These are phyloP conservation scores for Lepiota brunneoincarnata DNA, from an alignment of 768 basidiomycete genomes.

Conservation along the genomic window DNA sequence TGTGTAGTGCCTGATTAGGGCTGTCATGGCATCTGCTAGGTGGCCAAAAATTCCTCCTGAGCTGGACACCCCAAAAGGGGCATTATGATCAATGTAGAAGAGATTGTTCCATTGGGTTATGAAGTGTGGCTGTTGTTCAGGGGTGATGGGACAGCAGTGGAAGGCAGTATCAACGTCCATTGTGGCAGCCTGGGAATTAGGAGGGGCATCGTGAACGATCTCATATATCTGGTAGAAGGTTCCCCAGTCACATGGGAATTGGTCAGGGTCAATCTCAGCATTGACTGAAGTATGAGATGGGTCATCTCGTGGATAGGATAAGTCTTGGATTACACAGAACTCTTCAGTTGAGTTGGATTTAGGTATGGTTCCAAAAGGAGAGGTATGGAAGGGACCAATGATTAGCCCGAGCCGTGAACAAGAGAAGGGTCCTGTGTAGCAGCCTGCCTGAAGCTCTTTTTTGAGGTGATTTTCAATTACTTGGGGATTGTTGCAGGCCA, in stretches of 20 bases:
- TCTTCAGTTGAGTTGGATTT: too few species aligned
- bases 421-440: too few species aligned
- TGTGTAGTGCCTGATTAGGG: conserved; percentile 22
- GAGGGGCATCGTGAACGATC: conserved; percentile 27
- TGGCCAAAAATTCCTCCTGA: conserved; percentile 32
- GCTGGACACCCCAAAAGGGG: conserved; percentile 29
- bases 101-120: conserved; percentile 29
- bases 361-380: too few species aligned
- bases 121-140: conserved; percentile 28
- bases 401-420: too few species aligned
- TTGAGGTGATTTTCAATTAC: too few species aligned
- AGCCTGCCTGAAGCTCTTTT: too few species aligned
- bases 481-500: too few species aligned
- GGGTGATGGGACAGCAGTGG: conserved; percentile 30
- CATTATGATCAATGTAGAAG: conserved; percentile 31
- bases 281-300: conserved; percentile 24
- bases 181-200: conserved; percentile 30
- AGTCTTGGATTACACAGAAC: conserved; percentile 24
- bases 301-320: conserved; percentile 27
- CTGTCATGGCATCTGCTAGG: conserved; percentile 31
- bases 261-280: conserved; percentile 9
- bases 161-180: conserved; percentile 40
- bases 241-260: conserved; percentile 29
- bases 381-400: too few species aligned
- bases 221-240: conserved; percentile 25